Percentiles rank a stretch among this genome's conserved stretches.
Conservation (phyloP, 345 rosid species). For the Barbarea vulgaris region DNA sequence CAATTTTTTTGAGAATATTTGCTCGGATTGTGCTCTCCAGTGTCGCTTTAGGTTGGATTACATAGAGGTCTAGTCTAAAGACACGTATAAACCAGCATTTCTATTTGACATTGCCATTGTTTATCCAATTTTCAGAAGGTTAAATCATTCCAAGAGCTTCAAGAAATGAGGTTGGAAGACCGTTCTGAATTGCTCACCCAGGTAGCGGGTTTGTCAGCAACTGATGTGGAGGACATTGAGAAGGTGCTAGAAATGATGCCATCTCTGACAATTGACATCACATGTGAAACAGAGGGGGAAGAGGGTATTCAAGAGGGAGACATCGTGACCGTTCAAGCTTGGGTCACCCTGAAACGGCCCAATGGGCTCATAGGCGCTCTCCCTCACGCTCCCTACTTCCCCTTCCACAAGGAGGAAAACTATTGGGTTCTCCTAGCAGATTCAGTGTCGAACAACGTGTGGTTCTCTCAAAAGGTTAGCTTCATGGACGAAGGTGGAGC, state of each 20-base stretch:
- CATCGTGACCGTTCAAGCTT: conserved; percentile 78
- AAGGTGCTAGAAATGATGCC: conserved; percentile 93
- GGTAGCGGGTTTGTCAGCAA: conserved; percentile 75
- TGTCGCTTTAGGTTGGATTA: conserved; percentile 9
- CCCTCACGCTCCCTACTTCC: conserved; percentile 84
- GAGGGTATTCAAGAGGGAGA: conserved; percentile 98
- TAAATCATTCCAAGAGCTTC: conserved; percentile 81
- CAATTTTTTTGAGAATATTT: not conserved
- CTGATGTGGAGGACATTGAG: conserved; percentile 75
- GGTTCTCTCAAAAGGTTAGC: conserved; percentile 94
- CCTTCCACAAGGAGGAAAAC: conserved; percentile 94
- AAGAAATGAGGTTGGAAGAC: conserved; percentile 65
- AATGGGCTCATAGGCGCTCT: conserved; percentile 85
- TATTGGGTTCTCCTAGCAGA: conserved; percentile 95
- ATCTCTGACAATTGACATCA: conserved; percentile 70
- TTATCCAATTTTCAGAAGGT: conserved; percentile 70
- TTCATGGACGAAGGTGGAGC: conserved; percentile 95
- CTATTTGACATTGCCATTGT: not conserved
- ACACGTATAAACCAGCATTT: not conserved
- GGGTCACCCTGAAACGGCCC: conserved; percentile 78
- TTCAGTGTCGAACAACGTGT: conserved; percentile 66
- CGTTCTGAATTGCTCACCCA: conserved; percentile 79
- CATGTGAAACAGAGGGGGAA: conserved; percentile 98
- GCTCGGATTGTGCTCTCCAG: conserved; percentile 13
- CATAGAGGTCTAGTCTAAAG: conserved; percentile 4